Conservation (phyloP, 73 alveolate genomes). For the Tetrahymena elliotti region DNA sequence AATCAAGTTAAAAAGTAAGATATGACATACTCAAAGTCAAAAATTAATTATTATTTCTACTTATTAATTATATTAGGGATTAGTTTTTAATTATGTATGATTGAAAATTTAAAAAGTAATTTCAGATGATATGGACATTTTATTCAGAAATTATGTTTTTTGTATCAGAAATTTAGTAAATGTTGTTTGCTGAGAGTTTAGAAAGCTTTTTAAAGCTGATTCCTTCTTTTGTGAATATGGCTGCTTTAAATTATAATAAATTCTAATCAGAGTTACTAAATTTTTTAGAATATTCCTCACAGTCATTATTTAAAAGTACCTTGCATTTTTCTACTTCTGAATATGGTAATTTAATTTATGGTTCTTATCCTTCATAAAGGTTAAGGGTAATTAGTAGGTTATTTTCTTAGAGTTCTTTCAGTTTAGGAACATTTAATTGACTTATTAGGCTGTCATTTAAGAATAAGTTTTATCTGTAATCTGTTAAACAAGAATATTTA, state of each 20-base stretch:
- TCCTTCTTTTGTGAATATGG: not conserved
- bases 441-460: not conserved
- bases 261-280: not conserved
- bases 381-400: not conserved
- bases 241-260: not conserved
- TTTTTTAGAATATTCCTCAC: not conserved
- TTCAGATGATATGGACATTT: not conserved
- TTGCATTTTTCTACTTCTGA: not conserved
- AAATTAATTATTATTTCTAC: too few relatives aligned
- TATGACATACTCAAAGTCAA: too few relatives aligned
- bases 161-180: not conserved
- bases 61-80: too few relatives aligned
- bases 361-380: not conserved
- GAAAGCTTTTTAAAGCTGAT: too few relatives aligned
- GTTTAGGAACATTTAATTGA: not conserved
- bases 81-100: too few relatives aligned
- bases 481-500: not conserved
- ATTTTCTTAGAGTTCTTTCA: not conserved
- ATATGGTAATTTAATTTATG: not conserved
- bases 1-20: too few relatives aligned
- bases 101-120: too few relatives aligned
- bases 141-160: not conserved
- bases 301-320: not conserved
- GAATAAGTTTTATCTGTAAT: not conserved
- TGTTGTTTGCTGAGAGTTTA: too few relatives aligned